Conservation (phyloP, 306 rosid genomes). For the Luffa acutangula region DNA sequence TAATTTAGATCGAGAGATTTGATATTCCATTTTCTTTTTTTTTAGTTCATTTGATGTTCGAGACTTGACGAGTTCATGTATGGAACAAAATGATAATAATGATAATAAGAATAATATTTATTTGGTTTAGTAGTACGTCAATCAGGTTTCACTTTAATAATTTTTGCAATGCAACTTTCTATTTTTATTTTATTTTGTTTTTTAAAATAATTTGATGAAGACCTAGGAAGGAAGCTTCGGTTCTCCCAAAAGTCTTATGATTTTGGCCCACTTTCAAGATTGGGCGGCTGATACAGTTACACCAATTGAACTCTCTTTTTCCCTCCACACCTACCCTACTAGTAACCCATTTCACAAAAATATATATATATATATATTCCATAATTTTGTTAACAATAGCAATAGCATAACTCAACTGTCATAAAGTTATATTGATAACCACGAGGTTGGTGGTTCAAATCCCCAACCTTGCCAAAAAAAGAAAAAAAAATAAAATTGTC, state of each 20-base stretch:
- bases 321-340: background rate
- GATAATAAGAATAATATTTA: too few species aligned
- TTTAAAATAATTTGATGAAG: background rate
- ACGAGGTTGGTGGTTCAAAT: too few species aligned
- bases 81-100: too few species aligned
- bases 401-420: too few species aligned
- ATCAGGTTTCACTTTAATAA: background rate
- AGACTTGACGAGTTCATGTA: too few species aligned
- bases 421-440: too few species aligned
- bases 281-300: conserved; percentile 1
- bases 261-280: background rate
- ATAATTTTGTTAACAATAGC: too few species aligned
- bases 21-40: too few species aligned
- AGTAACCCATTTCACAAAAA: background rate
- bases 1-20: too few species aligned
- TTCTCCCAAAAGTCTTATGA: background rate
- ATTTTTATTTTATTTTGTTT: background rate
- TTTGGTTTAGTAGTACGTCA: background rate
- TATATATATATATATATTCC: background rate
- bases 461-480: too few species aligned
- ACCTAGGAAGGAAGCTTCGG: background rate
- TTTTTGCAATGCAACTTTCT: background rate
- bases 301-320: background rate
- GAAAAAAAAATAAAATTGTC: too few species aligned
- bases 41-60: too few species aligned